These are phyloP conservation scores for Lyophyllum atratum DNA, from an alignment of 768 basidiomycete genomes.

Conservation along the genomic window DNA sequence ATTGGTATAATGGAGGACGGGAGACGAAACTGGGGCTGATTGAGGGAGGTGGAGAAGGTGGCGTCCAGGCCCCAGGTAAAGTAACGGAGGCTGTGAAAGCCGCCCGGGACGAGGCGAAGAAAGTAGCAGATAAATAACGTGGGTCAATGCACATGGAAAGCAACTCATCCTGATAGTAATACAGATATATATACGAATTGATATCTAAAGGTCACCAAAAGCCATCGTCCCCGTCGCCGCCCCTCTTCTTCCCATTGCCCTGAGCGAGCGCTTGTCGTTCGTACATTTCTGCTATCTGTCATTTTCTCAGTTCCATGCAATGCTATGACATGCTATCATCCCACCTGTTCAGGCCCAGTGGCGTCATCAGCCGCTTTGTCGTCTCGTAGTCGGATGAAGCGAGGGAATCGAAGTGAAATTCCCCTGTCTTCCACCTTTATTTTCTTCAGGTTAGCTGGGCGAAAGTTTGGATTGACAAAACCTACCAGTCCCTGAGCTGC, in stretches of 20 bases:
- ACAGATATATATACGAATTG: constrained; percentile 20
- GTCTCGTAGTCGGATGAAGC: constrained; percentile 90
- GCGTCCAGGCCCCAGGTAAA: constrained; percentile 35
- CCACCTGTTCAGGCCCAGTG: constrained; percentile 89
- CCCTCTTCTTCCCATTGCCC: constrained; percentile 64
- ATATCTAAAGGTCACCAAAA: constrained; percentile 62
- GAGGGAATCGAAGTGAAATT: constrained; percentile 94
- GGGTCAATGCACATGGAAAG: constrained; percentile 8
- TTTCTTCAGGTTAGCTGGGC: background rate
- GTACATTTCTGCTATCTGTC: constrained; percentile 92
- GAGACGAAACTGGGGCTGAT: constrained; percentile 62
- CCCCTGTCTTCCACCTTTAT: constrained; percentile 82
- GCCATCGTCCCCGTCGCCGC: constrained; percentile 70
- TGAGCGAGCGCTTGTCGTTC: constrained; percentile 84
- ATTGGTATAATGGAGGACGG: constrained; percentile 88
- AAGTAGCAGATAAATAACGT: constrained; percentile 27
- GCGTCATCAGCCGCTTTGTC: constrained; percentile 94
- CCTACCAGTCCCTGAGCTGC: constrained; percentile 88
- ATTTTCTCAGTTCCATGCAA: constrained; percentile 2
- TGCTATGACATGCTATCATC: constrained; percentile 10
- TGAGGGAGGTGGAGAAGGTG: constrained; percentile 22
- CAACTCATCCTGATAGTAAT: constrained; percentile 23
- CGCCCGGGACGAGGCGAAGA: constrained; percentile 41
- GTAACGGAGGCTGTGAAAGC: constrained; percentile 55
- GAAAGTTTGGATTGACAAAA: constrained; percentile 2